A percentile compares a stretch with the other conserved stretches of the same genome.
phyloP scores from a whole-genome alignment of 106 monocot genomes.

The Apostasia ramifera region DNA sequence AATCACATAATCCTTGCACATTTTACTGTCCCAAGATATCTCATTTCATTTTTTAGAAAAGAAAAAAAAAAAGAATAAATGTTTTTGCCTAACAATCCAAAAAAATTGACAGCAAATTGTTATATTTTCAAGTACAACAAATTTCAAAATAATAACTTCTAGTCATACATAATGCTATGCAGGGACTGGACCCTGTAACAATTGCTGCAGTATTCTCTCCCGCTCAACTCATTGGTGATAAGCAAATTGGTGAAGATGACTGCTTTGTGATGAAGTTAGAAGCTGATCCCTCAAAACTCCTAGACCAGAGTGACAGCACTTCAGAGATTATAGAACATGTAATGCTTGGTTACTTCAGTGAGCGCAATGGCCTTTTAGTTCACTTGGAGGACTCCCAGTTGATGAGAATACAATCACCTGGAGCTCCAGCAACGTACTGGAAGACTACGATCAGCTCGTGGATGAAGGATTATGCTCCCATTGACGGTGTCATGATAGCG shows the following conservation, averaged over 20 bases:
- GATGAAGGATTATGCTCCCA: slow-evolving; percentile 49
- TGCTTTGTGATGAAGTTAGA: slow-evolving; percentile 61
- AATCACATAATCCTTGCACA: too few species aligned
- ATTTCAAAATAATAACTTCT: neutral
- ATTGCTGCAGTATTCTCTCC: slow-evolving; percentile 60
- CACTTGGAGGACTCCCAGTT: slow-evolving; percentile 72
- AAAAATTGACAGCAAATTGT: too few species aligned
- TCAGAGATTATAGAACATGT: slow-evolving; percentile 66
- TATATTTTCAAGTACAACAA: too few species aligned
- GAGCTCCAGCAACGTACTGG: slow-evolving; percentile 57
- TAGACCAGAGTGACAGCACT: slow-evolving; percentile 44
- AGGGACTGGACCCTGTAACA: slow-evolving; percentile 74
- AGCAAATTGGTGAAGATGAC: slow-evolving; percentile 45
- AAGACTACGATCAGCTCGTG: slow-evolving; percentile 55
- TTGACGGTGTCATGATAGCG: slow-evolving; percentile 51
- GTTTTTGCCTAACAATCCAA: too few species aligned
- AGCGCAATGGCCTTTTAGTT: slow-evolving; percentile 64
- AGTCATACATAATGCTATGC: neutral
- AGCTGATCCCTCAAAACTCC: slow-evolving; percentile 31
- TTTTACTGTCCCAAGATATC: too few species aligned
- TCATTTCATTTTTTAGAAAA: too few species aligned
- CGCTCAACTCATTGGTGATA: slow-evolving; percentile 50
- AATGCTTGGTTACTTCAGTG: slow-evolving; percentile 82
- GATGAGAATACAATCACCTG: slow-evolving; percentile 50
- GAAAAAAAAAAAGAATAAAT: too few species aligned